Base-by-base conservation (phyloP, 225 moss, liverwort and hornwort species). In the Pseudoscleropodium purum region DNA sequence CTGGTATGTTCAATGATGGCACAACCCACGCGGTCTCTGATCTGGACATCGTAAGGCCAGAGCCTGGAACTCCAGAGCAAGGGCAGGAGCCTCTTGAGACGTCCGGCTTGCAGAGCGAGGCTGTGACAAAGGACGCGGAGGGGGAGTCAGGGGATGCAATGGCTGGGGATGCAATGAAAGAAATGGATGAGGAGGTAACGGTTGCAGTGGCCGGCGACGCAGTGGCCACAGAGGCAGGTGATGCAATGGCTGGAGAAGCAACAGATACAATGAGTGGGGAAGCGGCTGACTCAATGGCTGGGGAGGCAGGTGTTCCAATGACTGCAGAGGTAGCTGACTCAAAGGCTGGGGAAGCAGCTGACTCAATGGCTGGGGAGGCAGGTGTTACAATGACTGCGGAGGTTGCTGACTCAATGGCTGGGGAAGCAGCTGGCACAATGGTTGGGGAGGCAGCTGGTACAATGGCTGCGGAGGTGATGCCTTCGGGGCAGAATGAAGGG, bases 1-100 rank as follows among this genome's bases (percentile, higher is more conserved):
- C 92, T n/a, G 90, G 87, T 15, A 92, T 93, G 92, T 90, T 92
- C 77, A 84, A 89, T 62, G 91, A 90, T 18, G 79, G 84, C 49
- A 57, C 89, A 15, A 76, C 85, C 80, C 87, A 75, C 41, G 90
- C 25, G 39, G 75, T n/a, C 52, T 82, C 91, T 12, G 90, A 93
- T 68, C 51, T 89, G 56, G 91, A 90, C 34, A 82, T 66, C 37
- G 92, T 87, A 45, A 90, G 90, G 89, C 16, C 84, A 30, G 93
- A 85, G 63, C 49, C 84, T n/a, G 89, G 63, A 33, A 77, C 81
- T 45, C 84, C 88, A 63, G 93, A 86, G 72, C 91, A 90, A 86
- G 88, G 84, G 75, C 83, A 87, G 57, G 86, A 87, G 43, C 78
- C 85, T 86, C 67, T 82, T 72, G 86, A 36, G 59, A 45, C 84